Percentiles rank a stretch among this genome's conserved stretches.
phyloP scores from a whole-genome alignment of 2,329 filamentous ascomycete genomes.

The Fusarium foetens region DNA sequence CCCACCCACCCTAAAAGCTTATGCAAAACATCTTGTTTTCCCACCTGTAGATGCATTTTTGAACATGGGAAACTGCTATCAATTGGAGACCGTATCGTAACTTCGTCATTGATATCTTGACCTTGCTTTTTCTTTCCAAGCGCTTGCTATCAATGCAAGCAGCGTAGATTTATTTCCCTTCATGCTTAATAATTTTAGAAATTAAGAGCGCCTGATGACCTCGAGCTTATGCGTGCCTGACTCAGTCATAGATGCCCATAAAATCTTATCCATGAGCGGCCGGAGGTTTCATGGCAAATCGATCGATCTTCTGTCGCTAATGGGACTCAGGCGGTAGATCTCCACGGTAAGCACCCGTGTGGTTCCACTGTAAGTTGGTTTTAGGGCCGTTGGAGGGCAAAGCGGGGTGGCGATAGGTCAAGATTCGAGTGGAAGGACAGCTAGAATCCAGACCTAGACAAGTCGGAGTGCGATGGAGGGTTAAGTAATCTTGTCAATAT shows the following conservation, averaged over 20 bases:
- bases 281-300: constrained; percentile 9
- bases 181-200: not conserved
- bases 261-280: not conserved
- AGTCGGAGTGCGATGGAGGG: not conserved
- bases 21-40: not conserved
- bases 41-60: not conserved
- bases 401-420: constrained; percentile 11
- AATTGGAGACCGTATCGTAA: not conserved
- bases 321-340: constrained; percentile 10
- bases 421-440: not conserved
- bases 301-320: constrained; percentile 18
- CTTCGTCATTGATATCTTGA: not conserved
- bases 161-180: not conserved
- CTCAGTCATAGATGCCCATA: not conserved
- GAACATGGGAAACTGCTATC: not conserved
- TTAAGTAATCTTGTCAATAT: constrained; percentile 21
- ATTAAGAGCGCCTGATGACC: not conserved
- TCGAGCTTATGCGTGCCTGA: not conserved
- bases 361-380: constrained; percentile 5
- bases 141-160: too few relatives aligned
- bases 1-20: not conserved
- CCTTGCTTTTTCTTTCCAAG: not conserved
- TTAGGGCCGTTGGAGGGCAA: not conserved
- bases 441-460: not conserved
- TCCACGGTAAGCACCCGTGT: not conserved